Percentiles rank a stretch among this genome's conserved stretches.
Conservation (phyloP, 2,329 filamentous ascomycete species). For the Fusarium sp. region DNA sequence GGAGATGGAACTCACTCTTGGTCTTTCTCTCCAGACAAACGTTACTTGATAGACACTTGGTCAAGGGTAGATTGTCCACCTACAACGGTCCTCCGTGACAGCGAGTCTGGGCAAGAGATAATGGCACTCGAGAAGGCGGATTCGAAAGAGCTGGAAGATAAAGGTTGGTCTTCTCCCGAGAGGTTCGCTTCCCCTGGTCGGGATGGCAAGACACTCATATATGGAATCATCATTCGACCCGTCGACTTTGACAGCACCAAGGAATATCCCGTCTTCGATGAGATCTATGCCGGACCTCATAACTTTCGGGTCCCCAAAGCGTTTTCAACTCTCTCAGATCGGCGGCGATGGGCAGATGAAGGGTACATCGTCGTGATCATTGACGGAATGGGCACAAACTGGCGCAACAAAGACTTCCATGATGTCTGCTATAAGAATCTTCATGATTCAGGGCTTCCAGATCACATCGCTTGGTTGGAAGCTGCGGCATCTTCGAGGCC, state of each 20-base stretch:
- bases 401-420: slow-evolving; percentile 43
- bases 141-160: slow-evolving; percentile 1
- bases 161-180: slow-evolving; percentile 32
- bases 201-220: slow-evolving; percentile 38
- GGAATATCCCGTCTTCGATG: slow-evolving; percentile 42
- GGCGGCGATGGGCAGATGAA: slow-evolving; percentile 38
- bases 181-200: slow-evolving; percentile 39
- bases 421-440: slow-evolving; percentile 44
- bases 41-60: slow-evolving; percentile 38
- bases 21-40: slow-evolving; percentile 30
- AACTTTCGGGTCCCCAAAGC: slow-evolving; percentile 38
- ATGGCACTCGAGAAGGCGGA: slow-evolving; percentile 21
- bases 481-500: slow-evolving; percentile 39
- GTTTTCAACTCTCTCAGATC: slow-evolving; percentile 25
- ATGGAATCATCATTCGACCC: slow-evolving; percentile 42
- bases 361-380: slow-evolving; percentile 43
- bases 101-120: slow-evolving; percentile 21
- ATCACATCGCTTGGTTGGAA: slow-evolving; percentile 43
- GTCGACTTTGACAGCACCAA: slow-evolving; percentile 33
- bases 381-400: slow-evolving; percentile 47
- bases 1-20: slow-evolving; percentile 42
- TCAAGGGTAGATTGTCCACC: slow-evolving; percentile 40
- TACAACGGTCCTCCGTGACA: slow-evolving; percentile 28
- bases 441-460: slow-evolving; percentile 40
- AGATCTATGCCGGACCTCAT: slow-evolving; percentile 44